A percentile compares a stretch with the other conserved stretches of the same genome.
These are phyloP conservation scores for Cryptococcus deneoformans DNA, from an alignment of 1,284 basidiomycete genomes.

Conservation along the genomic window DNA sequence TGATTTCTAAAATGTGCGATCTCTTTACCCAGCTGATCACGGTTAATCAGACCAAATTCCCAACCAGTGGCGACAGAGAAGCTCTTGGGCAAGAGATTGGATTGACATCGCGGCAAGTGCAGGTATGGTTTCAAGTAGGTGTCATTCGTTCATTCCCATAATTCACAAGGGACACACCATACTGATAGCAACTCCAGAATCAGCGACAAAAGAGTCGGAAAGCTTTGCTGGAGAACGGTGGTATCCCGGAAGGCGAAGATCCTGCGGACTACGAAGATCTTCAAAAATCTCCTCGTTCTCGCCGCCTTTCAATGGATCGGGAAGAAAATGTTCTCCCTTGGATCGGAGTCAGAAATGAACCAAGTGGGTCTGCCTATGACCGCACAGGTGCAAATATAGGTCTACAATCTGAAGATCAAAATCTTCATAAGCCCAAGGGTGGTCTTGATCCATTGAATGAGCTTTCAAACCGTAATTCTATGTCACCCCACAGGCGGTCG, in stretches of 20 bases:
- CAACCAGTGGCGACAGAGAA: conserved; percentile 33
- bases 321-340: conserved; percentile 13
- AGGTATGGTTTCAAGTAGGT: conserved; percentile 50
- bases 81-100: conserved; percentile 33
- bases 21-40: not conserved
- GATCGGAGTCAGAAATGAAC: conserved; percentile 3
- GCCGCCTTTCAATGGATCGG: conserved; percentile 15
- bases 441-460: no score
- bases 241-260: conserved; percentile 26
- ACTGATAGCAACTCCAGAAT: conserved; percentile 27
- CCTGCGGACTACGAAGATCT: conserved; percentile 29
- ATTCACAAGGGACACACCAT: not conserved
- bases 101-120: conserved; percentile 44
- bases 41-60: conserved; percentile 39
- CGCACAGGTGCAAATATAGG: not conserved
- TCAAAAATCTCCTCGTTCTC: conserved; percentile 25
- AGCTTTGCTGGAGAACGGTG: conserved; percentile 18
- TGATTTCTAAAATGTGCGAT: conserved; percentile 1
- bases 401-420: no score
- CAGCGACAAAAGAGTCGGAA: conserved; percentile 40
- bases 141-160: not conserved
- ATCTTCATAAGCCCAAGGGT: no score
- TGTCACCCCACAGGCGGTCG: no score
- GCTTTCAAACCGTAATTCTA: no score
- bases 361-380: not conserved